A percentile compares a stretch with the other conserved stretches of the same genome.
Evolutionary conservation across 2,329 filamentous ascomycete species (phyloP).

Genomic region (Neoascochyta sp.): DNA sequence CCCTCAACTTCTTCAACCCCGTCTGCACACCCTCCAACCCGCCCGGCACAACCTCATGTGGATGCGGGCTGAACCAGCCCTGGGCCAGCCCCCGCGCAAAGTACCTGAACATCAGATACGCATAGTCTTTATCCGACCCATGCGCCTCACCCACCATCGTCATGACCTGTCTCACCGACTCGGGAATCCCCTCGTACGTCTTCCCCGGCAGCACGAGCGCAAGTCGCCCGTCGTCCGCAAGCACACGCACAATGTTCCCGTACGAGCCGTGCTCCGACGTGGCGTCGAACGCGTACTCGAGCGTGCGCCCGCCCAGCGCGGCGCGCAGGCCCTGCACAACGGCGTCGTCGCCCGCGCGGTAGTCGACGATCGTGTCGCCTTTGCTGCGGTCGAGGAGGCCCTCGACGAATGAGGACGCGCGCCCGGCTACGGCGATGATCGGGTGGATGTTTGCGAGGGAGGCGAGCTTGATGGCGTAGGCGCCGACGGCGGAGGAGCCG

Average conservation of each 20-base stretch:
- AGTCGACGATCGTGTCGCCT: conserved; percentile 49
- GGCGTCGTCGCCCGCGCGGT: conserved; percentile 52
- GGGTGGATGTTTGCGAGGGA: conserved; percentile 40
- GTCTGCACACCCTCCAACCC: conserved; percentile 54
- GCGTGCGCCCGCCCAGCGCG: conserved; percentile 43
- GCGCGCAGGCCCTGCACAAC: conserved; percentile 41
- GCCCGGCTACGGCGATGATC: conserved; percentile 43
- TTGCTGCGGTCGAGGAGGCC: conserved; percentile 37
- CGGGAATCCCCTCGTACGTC: conserved; percentile 43
- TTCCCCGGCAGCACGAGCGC: conserved; percentile 44
- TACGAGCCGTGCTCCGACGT: conserved; percentile 51
- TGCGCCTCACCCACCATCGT: conserved; percentile 40
- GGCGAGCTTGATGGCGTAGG: conserved; percentile 43
- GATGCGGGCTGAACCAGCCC: conserved; percentile 51
- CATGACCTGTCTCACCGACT: conserved; percentile 35
- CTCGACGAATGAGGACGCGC: conserved; percentile 37
- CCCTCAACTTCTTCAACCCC: conserved; percentile 54
- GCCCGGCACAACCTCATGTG: conserved; percentile 51
- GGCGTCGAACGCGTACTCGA: conserved; percentile 56
- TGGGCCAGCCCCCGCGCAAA: conserved; percentile 48
- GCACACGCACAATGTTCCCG: conserved; percentile 38
- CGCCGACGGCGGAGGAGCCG: conserved; percentile 41
- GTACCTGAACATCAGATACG: conserved; percentile 44
- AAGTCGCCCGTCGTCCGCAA: conserved; percentile 34
- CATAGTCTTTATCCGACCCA: conserved; percentile 41